Conservation (phyloP, 2,329 filamentous ascomycete genomes). For the Byssothecium circinans region DNA sequence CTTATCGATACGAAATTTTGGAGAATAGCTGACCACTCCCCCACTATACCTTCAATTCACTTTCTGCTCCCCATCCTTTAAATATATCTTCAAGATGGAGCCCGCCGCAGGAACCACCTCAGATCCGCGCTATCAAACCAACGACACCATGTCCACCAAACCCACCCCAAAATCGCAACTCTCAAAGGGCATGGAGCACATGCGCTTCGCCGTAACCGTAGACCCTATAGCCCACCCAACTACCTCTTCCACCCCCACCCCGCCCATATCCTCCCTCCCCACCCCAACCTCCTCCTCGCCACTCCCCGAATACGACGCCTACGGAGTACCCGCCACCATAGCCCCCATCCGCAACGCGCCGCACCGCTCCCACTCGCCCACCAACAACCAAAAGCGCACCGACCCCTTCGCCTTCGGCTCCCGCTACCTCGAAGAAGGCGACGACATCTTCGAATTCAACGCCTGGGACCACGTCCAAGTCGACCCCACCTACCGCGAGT, state of each 20-base stretch:
- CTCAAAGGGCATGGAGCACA: slow-evolving; percentile 56
- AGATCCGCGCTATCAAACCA: slow-evolving; percentile 33
- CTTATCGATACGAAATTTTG: slow-evolving; percentile 25
- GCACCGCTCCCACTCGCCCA: slow-evolving; percentile 69
- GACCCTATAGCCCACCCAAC: slow-evolving; percentile 31
- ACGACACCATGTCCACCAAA: slow-evolving; percentile 36
- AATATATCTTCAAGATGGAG: slow-evolving; percentile 15
- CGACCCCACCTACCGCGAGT: slow-evolving; percentile 83
- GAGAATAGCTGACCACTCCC: not conserved
- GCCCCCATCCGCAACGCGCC: slow-evolving; percentile 50
- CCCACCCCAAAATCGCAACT: slow-evolving; percentile 48
- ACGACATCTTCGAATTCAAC: slow-evolving; percentile 96
- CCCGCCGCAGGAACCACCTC: slow-evolving; percentile 12
- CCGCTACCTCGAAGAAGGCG: slow-evolving; percentile 77
- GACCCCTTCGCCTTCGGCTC: slow-evolving; percentile 97
- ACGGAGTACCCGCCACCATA: slow-evolving; percentile 53
- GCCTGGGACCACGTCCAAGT: slow-evolving; percentile 98
- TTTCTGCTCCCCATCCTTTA: not conserved
- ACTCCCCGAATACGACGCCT: slow-evolving; percentile 45
- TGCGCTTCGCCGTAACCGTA: slow-evolving; percentile 53
- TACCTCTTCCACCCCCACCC: slow-evolving; percentile 11
- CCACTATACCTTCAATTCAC: not conserved
- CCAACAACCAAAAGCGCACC: slow-evolving; percentile 78
- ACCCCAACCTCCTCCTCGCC: slow-evolving; percentile 7
- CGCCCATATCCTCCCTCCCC: slow-evolving; percentile 16